Conservation (phyloP, 2,329 filamentous ascomycete genomes). For the Chaetomium olivaceum region DNA sequence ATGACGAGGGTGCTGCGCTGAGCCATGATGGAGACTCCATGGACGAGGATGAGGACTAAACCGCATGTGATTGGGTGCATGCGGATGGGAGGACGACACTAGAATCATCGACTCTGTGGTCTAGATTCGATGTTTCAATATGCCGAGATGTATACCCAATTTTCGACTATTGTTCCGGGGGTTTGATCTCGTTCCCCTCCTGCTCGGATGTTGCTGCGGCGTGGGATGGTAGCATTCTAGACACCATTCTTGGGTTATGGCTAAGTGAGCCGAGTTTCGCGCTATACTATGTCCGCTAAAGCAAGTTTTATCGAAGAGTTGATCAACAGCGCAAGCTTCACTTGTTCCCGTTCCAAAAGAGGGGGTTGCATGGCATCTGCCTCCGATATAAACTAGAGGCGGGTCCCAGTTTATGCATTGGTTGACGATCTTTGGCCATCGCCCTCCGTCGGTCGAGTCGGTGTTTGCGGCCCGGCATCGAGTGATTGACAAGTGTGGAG, state of each 20-base stretch:
- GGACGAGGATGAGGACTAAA: constrained; percentile 21
- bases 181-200: background rate
- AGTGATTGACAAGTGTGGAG: constrained; percentile 6
- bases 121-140: background rate
- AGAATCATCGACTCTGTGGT: background rate
- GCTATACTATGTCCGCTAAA: background rate
- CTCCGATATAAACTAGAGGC: constrained; percentile 8
- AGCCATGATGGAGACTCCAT: constrained; percentile 47
- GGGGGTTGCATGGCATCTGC: constrained; percentile 1
- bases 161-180: background rate
- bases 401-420: constrained; percentile 11
- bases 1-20: constrained; percentile 41
- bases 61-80: background rate
- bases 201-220: background rate
- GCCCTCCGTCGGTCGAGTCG: constrained; percentile 5
- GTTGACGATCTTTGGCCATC: constrained; percentile 4
- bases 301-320: constrained; percentile 5
- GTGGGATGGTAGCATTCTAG: background rate
- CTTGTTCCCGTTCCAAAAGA: constrained; percentile 12
- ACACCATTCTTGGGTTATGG: background rate
- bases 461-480: constrained; percentile 8
- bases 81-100: background rate
- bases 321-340: background rate
- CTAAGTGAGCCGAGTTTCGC: background rate
- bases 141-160: constrained; percentile 6